Percentiles rank a stretch among this genome's conserved stretches.
phyloP scores from a whole-genome alignment of 2,329 filamentous ascomycete genomes.

The Trichoderma atrobrunneum region DNA sequence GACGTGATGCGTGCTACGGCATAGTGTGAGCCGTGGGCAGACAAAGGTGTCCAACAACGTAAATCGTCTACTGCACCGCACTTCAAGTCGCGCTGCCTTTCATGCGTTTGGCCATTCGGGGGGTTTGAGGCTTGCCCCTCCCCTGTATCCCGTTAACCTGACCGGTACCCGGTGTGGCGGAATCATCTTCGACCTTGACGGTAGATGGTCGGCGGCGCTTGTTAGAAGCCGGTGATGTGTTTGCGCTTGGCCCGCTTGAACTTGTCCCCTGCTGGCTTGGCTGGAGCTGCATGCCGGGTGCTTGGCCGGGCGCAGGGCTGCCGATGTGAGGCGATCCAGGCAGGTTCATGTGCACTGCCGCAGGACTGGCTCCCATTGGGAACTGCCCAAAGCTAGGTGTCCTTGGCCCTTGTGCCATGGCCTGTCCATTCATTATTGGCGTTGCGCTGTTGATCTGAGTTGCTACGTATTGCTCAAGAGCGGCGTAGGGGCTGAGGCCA shows the following conservation, averaged over 20 bases:
- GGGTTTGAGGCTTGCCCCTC: conserved; percentile 55
- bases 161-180: conserved; percentile 44
- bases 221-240: conserved; percentile 61
- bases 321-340: conserved; percentile 60
- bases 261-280: conserved; percentile 66
- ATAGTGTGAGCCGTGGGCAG: not conserved
- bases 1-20: conserved; percentile 23
- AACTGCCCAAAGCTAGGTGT: conserved; percentile 58
- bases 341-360: conserved; percentile 57
- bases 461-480: conserved; percentile 59
- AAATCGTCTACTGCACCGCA: not conserved
- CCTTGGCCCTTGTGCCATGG: conserved; percentile 45
- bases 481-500: conserved; percentile 53
- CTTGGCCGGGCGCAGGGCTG: conserved; percentile 61
- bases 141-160: conserved; percentile 53
- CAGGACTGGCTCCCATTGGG: conserved; percentile 58
- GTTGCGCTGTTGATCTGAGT: conserved; percentile 43
- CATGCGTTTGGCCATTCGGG: conserved; percentile 54
- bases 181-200: conserved; percentile 57
- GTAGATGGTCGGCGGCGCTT: conserved; percentile 57
- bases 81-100: conserved; percentile 45
- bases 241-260: conserved; percentile 64
- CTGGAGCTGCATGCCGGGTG: conserved; percentile 64
- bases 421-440: conserved; percentile 48
- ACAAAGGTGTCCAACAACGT: not conserved